Conservation (phyloP, 352 stramenopile genomes). For the Phytophthora megakarya region DNA sequence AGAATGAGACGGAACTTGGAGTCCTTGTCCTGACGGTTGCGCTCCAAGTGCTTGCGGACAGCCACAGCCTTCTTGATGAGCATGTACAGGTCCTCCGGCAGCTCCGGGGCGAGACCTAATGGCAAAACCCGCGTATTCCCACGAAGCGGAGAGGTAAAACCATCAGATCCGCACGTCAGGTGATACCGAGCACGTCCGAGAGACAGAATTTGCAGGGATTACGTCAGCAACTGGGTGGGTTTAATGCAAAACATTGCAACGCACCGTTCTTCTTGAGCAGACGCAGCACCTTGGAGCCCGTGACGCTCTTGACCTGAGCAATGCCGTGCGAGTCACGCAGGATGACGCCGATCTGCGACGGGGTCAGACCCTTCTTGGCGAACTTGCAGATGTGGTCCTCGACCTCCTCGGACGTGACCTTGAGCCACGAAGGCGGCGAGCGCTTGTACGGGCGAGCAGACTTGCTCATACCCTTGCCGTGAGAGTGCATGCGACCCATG, state of each 20-base stretch:
- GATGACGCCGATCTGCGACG: slow-evolving; percentile 99
- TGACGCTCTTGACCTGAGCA: slow-evolving; percentile 98
- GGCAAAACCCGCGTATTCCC: slow-evolving; percentile 77
- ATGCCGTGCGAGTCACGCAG: slow-evolving; percentile 99
- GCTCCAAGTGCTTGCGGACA: slow-evolving; percentile 99
- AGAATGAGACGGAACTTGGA: slow-evolving; percentile 99
- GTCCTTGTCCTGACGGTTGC: slow-evolving; percentile 99
- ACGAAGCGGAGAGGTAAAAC: slow-evolving; percentile 72
- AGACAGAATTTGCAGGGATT: slow-evolving; percentile 14
- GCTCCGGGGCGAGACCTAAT: slow-evolving; percentile 96
- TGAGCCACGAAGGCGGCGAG: slow-evolving; percentile 98
- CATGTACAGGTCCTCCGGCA: slow-evolving; percentile 99
- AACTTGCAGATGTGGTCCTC: slow-evolving; percentile 99
- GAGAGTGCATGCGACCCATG: slow-evolving; percentile 99
- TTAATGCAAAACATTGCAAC: slow-evolving; percentile 4
- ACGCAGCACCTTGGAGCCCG: slow-evolving; percentile 99
- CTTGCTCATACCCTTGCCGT: slow-evolving; percentile 99
- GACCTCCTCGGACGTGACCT: slow-evolving; percentile 95
- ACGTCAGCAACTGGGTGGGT: slow-evolving; percentile 11
- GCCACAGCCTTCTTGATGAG: slow-evolving; percentile 99
- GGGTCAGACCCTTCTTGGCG: slow-evolving; percentile 98
- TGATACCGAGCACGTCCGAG: slow-evolving; percentile 73
- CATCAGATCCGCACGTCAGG: slow-evolving; percentile 79
- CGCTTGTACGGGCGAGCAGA: slow-evolving; percentile 99
- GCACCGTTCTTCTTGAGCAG: slow-evolving; percentile 99